A percentile compares a stretch with the other conserved stretches of the same genome.
Conservation (phyloP, 192 early-diverging fungal species). For the Gamsiella multidivaricata region DNA sequence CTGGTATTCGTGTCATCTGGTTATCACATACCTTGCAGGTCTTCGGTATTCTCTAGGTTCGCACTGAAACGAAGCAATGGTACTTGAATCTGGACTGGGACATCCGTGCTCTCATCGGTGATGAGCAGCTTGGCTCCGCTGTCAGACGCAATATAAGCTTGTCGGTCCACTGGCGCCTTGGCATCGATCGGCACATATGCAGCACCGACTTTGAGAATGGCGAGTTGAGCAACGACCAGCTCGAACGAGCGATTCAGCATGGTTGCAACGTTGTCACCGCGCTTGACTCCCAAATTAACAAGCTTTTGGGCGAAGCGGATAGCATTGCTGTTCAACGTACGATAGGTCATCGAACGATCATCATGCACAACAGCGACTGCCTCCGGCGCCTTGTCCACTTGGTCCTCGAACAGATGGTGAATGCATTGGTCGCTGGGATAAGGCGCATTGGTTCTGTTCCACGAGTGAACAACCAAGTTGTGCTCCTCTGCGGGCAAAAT, state of each 20-base stretch:
- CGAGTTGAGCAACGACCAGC: conserved; percentile 21
- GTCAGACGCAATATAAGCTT: conserved; percentile 20
- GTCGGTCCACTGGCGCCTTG: conserved; percentile 19
- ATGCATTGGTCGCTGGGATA: neutral
- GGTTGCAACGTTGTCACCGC: neutral
- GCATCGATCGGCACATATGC: conserved; percentile 33
- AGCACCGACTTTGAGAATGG: conserved; percentile 40
- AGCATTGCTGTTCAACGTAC: neutral
- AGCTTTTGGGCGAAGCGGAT: neutral
- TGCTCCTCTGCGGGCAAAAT: neutral
- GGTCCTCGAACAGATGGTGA: conserved; percentile 9
- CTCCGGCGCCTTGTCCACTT: neutral
- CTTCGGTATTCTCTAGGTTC: no score
- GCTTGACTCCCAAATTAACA: neutral
- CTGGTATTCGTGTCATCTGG: no score
- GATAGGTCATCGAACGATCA: neutral
- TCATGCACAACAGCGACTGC: conserved; percentile 2
- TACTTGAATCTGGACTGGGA: no score
- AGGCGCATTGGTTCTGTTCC: neutral
- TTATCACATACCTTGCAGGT: no score
- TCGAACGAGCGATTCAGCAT: neutral
- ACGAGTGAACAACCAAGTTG: neutral
- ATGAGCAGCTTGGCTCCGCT: no score
- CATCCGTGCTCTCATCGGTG: no score
- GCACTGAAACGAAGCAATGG: no score